Conservation (phyloP, 805 yeast species). For the Yamadazyma laniorum region DNA sequence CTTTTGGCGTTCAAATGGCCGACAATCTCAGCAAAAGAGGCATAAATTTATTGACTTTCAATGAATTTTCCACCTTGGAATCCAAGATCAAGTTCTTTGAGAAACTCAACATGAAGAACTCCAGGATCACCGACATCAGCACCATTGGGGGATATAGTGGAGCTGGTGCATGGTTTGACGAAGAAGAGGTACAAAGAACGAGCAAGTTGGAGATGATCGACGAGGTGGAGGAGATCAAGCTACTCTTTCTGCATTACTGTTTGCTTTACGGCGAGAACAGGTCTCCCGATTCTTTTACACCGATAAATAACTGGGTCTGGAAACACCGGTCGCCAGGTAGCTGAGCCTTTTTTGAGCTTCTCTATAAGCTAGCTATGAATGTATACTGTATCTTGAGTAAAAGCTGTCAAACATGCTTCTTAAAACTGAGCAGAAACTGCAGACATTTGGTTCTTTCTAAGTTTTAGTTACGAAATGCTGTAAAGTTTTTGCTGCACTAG, state of each 20-base stretch:
- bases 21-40: conserved; percentile 61
- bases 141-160: conserved; percentile 35
- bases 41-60: conserved; percentile 56
- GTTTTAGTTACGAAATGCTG: too few species aligned
- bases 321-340: too few species aligned
- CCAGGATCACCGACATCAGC: conserved; percentile 47
- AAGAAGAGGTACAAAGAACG: conserved; percentile 43
- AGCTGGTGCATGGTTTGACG: conserved; percentile 40
- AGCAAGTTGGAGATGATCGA: conserved; percentile 63
- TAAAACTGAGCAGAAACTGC: too few species aligned
- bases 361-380: too few species aligned
- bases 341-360: too few species aligned
- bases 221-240: conserved; percentile 68
- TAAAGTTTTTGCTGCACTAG: conserved; percentile 19
- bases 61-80: conserved; percentile 46
- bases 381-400: too few species aligned
- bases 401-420: too few species aligned
- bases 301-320: conserved; percentile 6
- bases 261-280: conserved; percentile 31
- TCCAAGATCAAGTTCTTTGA: conserved; percentile 25
- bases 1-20: conserved; percentile 69
- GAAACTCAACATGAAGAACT: conserved; percentile 25
- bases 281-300: neutral
- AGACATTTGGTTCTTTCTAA: too few species aligned
- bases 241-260: conserved; percentile 63